Base-by-base conservation (phyloP, 2,329 filamentous ascomycete genomes). In the Paecilomyces dactylethromorphus region DNA sequence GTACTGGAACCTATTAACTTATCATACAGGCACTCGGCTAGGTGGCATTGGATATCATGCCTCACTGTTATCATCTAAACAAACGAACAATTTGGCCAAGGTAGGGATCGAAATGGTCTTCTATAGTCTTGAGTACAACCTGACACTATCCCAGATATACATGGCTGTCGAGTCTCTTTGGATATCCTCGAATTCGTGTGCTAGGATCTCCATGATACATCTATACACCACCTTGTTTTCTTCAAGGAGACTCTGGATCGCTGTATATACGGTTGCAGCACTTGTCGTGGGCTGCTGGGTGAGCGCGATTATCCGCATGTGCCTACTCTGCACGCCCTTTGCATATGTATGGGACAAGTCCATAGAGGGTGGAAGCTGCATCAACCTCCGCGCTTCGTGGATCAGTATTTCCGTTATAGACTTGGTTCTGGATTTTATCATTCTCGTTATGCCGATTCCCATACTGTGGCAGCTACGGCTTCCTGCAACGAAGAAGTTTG, bases 381-480 rank as follows among this genome's bases (percentile, higher is more conserved):
- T 53, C 51, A 53, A 53, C 22, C 11, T 53, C 51, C 51, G 22
- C 18, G 51, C 51, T 7, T 26, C 51, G 8, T 53, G 51, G 51
- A 26, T 53, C 51, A 53, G 51, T 31, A 11, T 55, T 1, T 55
- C 54, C 4, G 18, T 55, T 12, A 33, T 45, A 12, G 31, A 39
- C 54, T 31, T 55, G 31, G 22, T 55, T 11, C 29, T 55, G 3
- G 24, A 55, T 32, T 21, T 45, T 13, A 35, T 55, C 54, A 55
- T 55, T 32, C 12, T 55, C n/a, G 12, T 35, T 22, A 31, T 55
- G 15, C 54, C 54, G 5, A 45, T 55, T 15, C 26, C 54, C 29
- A 7, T 55, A 6, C 13, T 58, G 13, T 56, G 57, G 57, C 31
- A 39, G 29, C 29, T 58, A 33, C 57, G 54, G 2, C 54, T 58